These are phyloP conservation scores for Geotrichum reessii DNA, from an alignment of 1,139 yeast species.

Conservation along the genomic window DNA sequence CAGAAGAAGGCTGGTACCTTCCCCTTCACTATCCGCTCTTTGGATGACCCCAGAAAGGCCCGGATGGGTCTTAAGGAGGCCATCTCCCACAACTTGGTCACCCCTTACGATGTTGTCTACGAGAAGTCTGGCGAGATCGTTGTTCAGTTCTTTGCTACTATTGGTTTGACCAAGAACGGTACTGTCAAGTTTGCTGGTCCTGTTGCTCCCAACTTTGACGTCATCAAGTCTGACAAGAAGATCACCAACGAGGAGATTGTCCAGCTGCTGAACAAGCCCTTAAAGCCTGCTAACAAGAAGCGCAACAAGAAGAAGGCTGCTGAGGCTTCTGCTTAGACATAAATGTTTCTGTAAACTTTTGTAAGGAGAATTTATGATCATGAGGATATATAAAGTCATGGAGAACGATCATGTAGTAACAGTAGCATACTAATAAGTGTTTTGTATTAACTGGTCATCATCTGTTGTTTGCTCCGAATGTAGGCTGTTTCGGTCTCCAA, in stretches of 20 bases:
- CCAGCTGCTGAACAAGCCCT: constrained; percentile 51
- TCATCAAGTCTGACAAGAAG: constrained; percentile 54
- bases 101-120: constrained; percentile 63
- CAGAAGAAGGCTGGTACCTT: constrained; percentile 61
- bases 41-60: constrained; percentile 65
- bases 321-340: constrained; percentile 6
- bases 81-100: constrained; percentile 59
- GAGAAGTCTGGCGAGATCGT: constrained; percentile 65
- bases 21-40: constrained; percentile 65
- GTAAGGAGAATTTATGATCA: not conserved
- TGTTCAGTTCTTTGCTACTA: constrained; percentile 72
- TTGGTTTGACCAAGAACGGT: constrained; percentile 71
- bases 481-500: not conserved
- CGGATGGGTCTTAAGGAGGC: constrained; percentile 76
- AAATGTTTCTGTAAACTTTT: not conserved
- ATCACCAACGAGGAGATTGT: constrained; percentile 50
- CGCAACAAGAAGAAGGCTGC: constrained; percentile 38
- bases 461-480: not conserved
- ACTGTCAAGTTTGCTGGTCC: constrained; percentile 63
- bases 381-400: not conserved
- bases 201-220: constrained; percentile 43
- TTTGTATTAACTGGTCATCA: not conserved
- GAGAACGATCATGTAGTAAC: not conserved
- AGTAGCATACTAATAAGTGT: not conserved
- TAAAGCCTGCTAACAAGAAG: constrained; percentile 51